Base-by-base conservation (phyloP, 1,139 yeast genomes). In the Lodderomyces elongisporus region DNA sequence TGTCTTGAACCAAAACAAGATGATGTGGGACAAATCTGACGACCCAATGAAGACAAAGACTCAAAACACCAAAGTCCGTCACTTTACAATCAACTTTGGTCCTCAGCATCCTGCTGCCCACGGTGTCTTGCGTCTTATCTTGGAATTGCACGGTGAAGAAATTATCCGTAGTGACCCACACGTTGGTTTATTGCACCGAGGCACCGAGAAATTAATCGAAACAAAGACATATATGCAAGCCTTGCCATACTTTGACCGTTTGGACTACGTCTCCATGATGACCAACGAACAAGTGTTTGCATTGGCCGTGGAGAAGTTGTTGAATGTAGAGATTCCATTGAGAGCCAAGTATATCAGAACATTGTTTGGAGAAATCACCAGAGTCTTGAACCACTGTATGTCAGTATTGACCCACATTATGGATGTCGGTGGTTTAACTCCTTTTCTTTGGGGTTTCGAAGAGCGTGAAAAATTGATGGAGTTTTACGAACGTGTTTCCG, bases 91-190 rank as follows among this genome's bases (percentile, higher is more conserved):
- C 56, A 85, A 85, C 63, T 85, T 85, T 54, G 95, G 95, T 26
- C 95, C 95, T 28, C 95, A 85, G 63, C 95, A 85, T 68, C 95
- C 95, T 21, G 95, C 95, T 41, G 95, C 95, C 30, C 95, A 85
- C 66, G 95, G 95, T 45, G 95, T 85, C 63, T 70, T 85, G 66
- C 76, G 95, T 55, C 70, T 85, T 60, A 85, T 85, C 60, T 69
- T 85, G 52, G 95, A 85, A 65, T 71, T 85, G 46, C 85, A 83
- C 52, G 95, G 95, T 46, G 95, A 85, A 61, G 95, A 85, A 60
- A 81, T 85, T 49, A 77, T 85, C 38, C 74, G 95, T 50, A 74
- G 91, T 5, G 95, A 85, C 58, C 95, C 95, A 32, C 95, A 85
- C 58, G 85, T 85, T 44, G 95, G 95, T 30, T 68, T 85, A 53